Conservation (phyloP, 176 grass and related monocot genomes). For the Avena sativa region DNA sequence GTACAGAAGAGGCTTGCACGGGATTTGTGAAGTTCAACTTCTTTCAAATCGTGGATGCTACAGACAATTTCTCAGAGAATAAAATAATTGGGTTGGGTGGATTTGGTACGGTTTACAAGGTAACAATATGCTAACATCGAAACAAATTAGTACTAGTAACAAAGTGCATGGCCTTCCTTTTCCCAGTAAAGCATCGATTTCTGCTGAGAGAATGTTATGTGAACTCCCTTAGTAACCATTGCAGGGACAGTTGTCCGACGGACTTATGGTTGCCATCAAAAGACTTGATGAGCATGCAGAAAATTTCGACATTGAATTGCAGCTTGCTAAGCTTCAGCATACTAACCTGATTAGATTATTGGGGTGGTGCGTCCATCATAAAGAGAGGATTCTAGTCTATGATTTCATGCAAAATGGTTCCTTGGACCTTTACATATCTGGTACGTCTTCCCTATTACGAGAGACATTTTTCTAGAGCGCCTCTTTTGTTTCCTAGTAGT, state of each 20-base stretch:
- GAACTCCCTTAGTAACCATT: slow-evolving; percentile 22
- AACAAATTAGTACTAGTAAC: not conserved
- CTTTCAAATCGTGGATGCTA: slow-evolving; percentile 38
- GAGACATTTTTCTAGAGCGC: not conserved
- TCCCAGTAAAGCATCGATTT: not conserved
- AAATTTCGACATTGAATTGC: slow-evolving; percentile 36
- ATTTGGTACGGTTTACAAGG: slow-evolving; percentile 54
- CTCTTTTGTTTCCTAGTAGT: slow-evolving; percentile 10
- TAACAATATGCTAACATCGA: not conserved
- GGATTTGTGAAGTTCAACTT: slow-evolving; percentile 46
- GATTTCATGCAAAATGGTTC: slow-evolving; percentile 33
- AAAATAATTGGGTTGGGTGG: slow-evolving; percentile 30
- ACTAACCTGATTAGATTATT: slow-evolving; percentile 38
- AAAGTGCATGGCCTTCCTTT: not conserved
- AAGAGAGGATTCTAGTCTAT: slow-evolving; percentile 47
- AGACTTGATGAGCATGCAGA: slow-evolving; percentile 39
- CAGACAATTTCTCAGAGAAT: slow-evolving; percentile 45
- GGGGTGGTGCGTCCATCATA: slow-evolving; percentile 44
- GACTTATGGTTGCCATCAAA: slow-evolving; percentile 47
- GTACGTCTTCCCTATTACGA: not conserved
- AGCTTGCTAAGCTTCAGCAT: slow-evolving; percentile 44
- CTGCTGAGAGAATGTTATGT: not conserved
- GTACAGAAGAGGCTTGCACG: slow-evolving; percentile 18
- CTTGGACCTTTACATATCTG: slow-evolving; percentile 12
- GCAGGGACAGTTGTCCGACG: slow-evolving; percentile 37